Base-by-base conservation (phyloP, 2,329 filamentous ascomycete species). In the Xylaria sp. region DNA sequence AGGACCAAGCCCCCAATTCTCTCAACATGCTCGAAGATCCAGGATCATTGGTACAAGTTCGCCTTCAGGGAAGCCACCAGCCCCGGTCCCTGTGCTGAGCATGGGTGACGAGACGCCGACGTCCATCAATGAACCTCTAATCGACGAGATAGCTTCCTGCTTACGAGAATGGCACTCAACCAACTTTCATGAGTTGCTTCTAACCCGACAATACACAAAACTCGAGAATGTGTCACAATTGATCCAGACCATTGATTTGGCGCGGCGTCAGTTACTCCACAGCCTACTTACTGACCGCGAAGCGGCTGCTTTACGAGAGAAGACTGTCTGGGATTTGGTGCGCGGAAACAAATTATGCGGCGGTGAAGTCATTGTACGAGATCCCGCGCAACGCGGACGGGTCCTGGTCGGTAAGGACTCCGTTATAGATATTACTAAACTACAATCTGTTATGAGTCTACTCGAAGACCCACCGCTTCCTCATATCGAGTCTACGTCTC, bases 151-250 rank as follows among this genome's bases (percentile, higher is more conserved):
- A 74, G 94, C 96, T 15, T 97, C 94, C 3, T 99, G 96, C 78
- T 82, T 99, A 70, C 89, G 96, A 74, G 96, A 99, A 85, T 99
- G 96, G 97, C 95, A 99, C 81, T 97, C 96, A 23, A 97, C 94
- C 20, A 97, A 97, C 77, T 86, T 99, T 18, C 97, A 99, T 81
- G 93, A 97, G 78, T 85, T 98, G 28, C 86, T 99, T 1, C 87
- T 99, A 9, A 89, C 90, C 23, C 88, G 93, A 68, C 90, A 94
- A 78, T 99, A 99, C 80, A 83, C 86, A 58, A 87, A 90, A 63
- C 83, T 99, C 63, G 93, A 97, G 74, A 89, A 91, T 70, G 89
- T 98, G 78, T 92, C 93, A 1, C 87, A 87, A 65, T 86, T 98
- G 62, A 92, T 97, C 52, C 88, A 90, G 58, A 89, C 90, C n/a